These are phyloP conservation scores for Nothophoma quercina DNA, from an alignment of 2,329 filamentous ascomycete genomes.

Conservation along the genomic window DNA sequence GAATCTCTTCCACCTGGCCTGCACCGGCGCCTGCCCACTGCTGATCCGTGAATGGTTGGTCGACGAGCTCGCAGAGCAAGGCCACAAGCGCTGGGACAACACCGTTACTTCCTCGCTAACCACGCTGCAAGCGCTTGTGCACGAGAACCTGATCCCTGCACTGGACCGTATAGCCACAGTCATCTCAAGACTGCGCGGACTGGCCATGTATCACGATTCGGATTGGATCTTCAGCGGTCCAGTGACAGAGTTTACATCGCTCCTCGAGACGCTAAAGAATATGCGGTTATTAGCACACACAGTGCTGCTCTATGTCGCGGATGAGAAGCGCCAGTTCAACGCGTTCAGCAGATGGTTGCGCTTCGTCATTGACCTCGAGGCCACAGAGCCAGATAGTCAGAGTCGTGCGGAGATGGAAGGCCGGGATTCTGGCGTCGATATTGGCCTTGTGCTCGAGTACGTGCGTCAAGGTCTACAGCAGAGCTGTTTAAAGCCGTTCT, in stretches of 20 bases:
- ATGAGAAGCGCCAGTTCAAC: conserved; percentile 79
- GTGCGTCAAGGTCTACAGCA: conserved; percentile 73
- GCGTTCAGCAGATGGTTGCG: conserved; percentile 86
- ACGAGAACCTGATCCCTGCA: conserved; percentile 88
- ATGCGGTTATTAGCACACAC: conserved; percentile 79
- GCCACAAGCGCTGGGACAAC: conserved; percentile 95
- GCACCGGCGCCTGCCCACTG: conserved; percentile 80
- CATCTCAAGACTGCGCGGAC: conserved; percentile 80
- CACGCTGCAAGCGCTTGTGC: conserved; percentile 76
- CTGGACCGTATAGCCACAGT: conserved; percentile 84
- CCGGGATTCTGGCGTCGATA: conserved; percentile 78
- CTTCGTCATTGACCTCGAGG: conserved; percentile 80
- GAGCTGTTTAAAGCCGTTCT: conserved; percentile 71
- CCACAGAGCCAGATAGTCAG: conserved; percentile 66
- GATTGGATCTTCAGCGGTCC: conserved; percentile 64
- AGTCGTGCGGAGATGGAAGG: conserved; percentile 75
- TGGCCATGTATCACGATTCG: conserved; percentile 81
- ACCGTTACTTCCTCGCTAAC: conserved; percentile 80
- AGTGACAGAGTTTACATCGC: conserved; percentile 48
- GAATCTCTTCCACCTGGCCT: conserved; percentile 82
- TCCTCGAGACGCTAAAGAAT: conserved; percentile 74
- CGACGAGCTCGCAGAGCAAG: conserved; percentile 74
- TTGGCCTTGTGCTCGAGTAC: conserved; percentile 76
- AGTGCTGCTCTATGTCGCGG: conserved; percentile 72
- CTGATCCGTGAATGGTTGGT: conserved; percentile 86